Base-by-base conservation (phyloP, 164 flowering plant species). In the Annona squamosa region DNA sequence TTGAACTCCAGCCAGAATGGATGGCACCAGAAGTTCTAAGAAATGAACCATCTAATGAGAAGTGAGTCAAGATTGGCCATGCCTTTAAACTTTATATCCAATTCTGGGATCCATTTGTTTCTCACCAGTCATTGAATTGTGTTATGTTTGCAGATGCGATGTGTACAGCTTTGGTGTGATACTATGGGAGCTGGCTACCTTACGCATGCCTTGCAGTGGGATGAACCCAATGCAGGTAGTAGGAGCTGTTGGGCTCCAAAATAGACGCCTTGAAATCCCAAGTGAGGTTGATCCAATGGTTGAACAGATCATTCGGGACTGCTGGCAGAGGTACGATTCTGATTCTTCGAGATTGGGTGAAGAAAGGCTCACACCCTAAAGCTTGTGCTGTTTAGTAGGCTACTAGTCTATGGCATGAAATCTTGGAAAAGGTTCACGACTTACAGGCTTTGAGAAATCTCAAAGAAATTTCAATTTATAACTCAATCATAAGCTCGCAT, bases 191-290 rank as follows among this genome's bases (percentile, higher is more conserved):
- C 77, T 94, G 82, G 79, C 88, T 73, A 94, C 98, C 45, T 76
- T 83, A 72, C 75, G 84, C 46, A 84, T 90, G 77, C 98, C 98
- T 66, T 95, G 99, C 98, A 89, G 85, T 67, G 97, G 89, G 70
- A 81, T 93, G 90, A 93, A 95, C 81, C 92, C 98, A 48, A 93
- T 95, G 98, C 99, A 95, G 76, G 99, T 95, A 63, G 97, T 95
- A 76, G 99, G 99, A 81, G 99, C 97, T 74, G 98, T 95, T 69
- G 99, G 99, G 17, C 93, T 91, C 78, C 99, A 95, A 61, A 84
- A 91, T 75, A 87, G 92, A 73, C 94, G 90, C 61, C 97, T 93
- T 63, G 96, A 89, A 61, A 90, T 95, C 72, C 98, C 98, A 6
- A 85, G 83, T 52, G 84, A 87, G 18, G 82, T 93, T 73, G 92